Base-by-base conservation (phyloP, 1,284 basidiomycete genomes). In the Butyriboletus appendiculatus region DNA sequence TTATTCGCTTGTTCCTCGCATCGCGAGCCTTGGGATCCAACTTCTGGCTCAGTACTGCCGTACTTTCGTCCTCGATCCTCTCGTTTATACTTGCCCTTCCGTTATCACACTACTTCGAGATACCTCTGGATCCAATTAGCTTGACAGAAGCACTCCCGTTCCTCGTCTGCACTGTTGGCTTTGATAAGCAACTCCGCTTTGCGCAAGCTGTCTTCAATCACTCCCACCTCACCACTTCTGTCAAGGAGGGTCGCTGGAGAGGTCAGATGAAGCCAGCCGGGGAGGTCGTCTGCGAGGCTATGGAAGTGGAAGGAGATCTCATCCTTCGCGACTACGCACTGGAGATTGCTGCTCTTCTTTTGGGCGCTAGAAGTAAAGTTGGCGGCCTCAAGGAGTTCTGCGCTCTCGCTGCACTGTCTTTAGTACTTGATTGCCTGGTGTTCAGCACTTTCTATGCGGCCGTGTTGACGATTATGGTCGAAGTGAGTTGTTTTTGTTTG, bases 101-200 rank as follows among this genome's bases (percentile, higher is more conserved):
- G 16, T 78, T 93, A 32, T 94, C 95, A 3, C 87, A 92, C 70
- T 80, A 88, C 44, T 78, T 97, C 56, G 81, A 83, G 59, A 93
- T 99, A 52, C 89, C 88, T 8, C 88, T 99, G 62, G 95, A 99
- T 72, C 94, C 94, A 2, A 89, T 99, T 53, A 87, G 90, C 16
- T 80, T 99, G 33, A 95, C 93, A 15, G 97, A 99, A 72, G 96
- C 96, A 0, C 81, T 99, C 2, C 96, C 96, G 0, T 99, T 99
- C 86, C 80, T 99, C 37, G 96, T 99, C 41, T 97, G 97, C 72
- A 96, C 94, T 1, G 88, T 99, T 53, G 96, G 96, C 14, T 99
- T 98, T 69, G 96, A 99, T 75, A 99, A 99, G 74, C 96, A 96
- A 0, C 89, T 96, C 56, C 84, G 93, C 12, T 85, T 99, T 38